phyloP scores from a whole-genome alignment of 2,329 filamentous ascomycete species.

The Calycina herbarum region DNA sequence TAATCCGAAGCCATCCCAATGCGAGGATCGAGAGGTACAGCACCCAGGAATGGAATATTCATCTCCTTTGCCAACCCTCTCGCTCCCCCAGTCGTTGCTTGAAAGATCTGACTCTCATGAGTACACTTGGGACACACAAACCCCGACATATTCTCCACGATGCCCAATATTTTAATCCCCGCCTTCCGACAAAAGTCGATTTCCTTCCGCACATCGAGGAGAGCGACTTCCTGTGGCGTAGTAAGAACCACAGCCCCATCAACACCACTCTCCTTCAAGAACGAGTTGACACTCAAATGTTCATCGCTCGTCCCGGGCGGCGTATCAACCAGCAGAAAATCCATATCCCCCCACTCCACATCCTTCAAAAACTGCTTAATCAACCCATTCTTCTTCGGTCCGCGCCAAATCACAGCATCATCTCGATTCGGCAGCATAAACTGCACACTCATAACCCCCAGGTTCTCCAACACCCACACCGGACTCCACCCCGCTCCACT shows the following conservation, averaged over 20 bases:
- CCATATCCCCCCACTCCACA: conserved; percentile 94
- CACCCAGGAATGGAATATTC: conserved; percentile 82
- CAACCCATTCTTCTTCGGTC: conserved; percentile 96
- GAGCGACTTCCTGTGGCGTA: conserved; percentile 89
- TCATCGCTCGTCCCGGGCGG: conserved; percentile 95
- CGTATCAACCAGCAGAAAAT: conserved; percentile 91
- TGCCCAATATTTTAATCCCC: conserved; percentile 79
- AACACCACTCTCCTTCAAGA: conserved; percentile 86
- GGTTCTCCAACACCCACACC: conserved; percentile 91
- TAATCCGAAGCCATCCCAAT: conserved; percentile 97
- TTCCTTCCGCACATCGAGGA: conserved; percentile 94
- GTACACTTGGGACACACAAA: conserved; percentile 95
- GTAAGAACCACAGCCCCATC: conserved; percentile 92
- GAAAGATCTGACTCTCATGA: conserved; percentile 81
- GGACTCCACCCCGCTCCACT: conserved; percentile 89
- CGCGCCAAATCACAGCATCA: conserved; percentile 95
- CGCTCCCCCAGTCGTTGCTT: conserved; percentile 86
- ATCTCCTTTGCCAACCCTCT: conserved; percentile 79
- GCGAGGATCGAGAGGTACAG: conserved; percentile 86
- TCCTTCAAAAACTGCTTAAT: conserved; percentile 99
- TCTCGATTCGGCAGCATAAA: conserved; percentile 96
- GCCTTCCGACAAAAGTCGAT: conserved; percentile 98
- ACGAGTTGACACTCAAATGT: conserved; percentile 89
- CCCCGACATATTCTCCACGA: conserved; percentile 97
- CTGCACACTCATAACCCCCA: conserved; percentile 95